Conservation (phyloP, 2,329 filamentous ascomycete genomes). For the Trichoderma atroviride region DNA sequence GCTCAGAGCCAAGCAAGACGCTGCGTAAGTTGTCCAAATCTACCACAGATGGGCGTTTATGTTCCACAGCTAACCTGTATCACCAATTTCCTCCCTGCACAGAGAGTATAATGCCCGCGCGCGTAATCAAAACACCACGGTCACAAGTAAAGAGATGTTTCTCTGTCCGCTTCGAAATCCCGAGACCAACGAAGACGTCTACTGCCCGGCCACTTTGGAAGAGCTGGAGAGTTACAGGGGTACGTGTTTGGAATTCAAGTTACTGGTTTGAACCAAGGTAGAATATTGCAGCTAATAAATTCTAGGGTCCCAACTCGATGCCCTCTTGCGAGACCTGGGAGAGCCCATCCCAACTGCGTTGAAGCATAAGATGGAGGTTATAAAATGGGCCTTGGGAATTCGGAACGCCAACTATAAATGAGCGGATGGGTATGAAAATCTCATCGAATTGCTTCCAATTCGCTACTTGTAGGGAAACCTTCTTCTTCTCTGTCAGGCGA, state of each 20-base stretch:
- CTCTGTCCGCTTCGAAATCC: not conserved
- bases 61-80: not conserved
- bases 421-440: not conserved
- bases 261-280: not conserved
- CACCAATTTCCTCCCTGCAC: not conserved
- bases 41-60: not conserved
- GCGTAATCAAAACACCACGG: not conserved
- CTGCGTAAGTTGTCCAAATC: not conserved
- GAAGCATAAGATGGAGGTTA: not conserved
- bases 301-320: not conserved
- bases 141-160: not conserved
- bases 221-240: not conserved
- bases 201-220: not conserved
- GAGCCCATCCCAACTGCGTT: not conserved
- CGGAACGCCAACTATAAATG: not conserved
- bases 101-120: conserved; percentile 1
- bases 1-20: not conserved
- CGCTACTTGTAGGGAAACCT: not conserved
- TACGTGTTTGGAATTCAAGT: not conserved
- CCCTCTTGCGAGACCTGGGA: not conserved
- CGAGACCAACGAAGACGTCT: not conserved
- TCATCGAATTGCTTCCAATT: not conserved
- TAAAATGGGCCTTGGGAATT: not conserved
- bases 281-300: not conserved
- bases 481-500: not conserved